A percentile compares a stretch with the other conserved stretches of the same genome.
These are phyloP conservation scores for Trifolium pratense DNA, from an alignment of 306 rosid species.

Conservation along the genomic window DNA sequence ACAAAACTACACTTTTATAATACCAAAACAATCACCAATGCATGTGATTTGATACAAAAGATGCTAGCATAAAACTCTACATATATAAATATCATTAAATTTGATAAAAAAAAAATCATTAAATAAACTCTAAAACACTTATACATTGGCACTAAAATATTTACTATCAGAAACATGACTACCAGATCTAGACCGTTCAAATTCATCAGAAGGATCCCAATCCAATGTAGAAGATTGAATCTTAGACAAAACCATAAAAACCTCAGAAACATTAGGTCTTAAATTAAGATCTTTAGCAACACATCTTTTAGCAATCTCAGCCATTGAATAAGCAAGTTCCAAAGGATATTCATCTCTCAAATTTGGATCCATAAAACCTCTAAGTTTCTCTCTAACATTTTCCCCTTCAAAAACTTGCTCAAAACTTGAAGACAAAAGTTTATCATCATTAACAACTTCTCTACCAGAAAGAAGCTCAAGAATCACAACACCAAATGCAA, in stretches of 20 bases:
- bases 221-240: slow-evolving; percentile 61
- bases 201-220: slow-evolving; percentile 77
- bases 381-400: slow-evolving; percentile 57
- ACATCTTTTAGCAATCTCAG: slow-evolving; percentile 64
- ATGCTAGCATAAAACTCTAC: not conserved
- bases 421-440: slow-evolving; percentile 41
- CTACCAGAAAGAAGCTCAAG: slow-evolving; percentile 75
- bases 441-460: slow-evolving; percentile 46
- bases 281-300: slow-evolving; percentile 56
- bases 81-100: not conserved
- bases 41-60: not conserved
- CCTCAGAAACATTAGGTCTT: slow-evolving; percentile 61
- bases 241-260: slow-evolving; percentile 60
- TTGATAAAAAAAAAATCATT: too few species aligned
- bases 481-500: slow-evolving; percentile 71
- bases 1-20: too few species aligned
- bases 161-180: slow-evolving; percentile 42
- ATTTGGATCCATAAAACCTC: slow-evolving; percentile 63
- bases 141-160: slow-evolving; percentile 17
- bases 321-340: slow-evolving; percentile 72
- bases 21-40: slow-evolving; percentile 1
- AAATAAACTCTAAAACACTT: not conserved
- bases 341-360: slow-evolving; percentile 58
- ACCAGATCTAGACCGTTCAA: slow-evolving; percentile 51
- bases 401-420: slow-evolving; percentile 62